Evolutionary conservation across 495 filamentous ascomycete species (phyloP).

Genomic region (Penicillium flavigenum): DNA sequence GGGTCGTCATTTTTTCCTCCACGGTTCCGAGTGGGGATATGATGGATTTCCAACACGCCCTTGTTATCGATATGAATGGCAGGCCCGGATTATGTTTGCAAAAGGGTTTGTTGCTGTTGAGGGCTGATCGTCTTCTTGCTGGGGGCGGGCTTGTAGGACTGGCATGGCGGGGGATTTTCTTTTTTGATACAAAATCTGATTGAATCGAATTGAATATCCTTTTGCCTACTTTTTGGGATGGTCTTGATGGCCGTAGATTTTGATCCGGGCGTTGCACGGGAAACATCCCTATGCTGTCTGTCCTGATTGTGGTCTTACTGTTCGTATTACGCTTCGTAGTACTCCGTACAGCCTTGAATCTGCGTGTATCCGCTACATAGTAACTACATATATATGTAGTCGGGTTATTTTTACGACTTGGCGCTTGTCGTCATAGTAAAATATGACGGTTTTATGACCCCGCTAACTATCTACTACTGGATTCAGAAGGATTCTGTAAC

Average conservation of each 20-base stretch:
- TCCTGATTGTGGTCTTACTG: not conserved
- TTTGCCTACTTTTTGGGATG: conserved; percentile 4
- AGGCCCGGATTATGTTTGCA: conserved; percentile 6
- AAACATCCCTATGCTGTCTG: conserved; percentile 12
- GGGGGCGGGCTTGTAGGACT: conserved; percentile 17
- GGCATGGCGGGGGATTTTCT: conserved; percentile 21
- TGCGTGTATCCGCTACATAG: not conserved
- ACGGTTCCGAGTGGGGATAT: conserved; percentile 9
- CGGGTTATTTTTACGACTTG: not conserved
- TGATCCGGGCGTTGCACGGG: not conserved
- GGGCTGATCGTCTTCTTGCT: conserved; percentile 10
- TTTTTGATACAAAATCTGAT: conserved; percentile 32
- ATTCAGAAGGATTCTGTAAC: not conserved
- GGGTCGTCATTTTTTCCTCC: not conserved
- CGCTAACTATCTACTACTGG: not conserved
- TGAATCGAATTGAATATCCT: conserved; percentile 35
- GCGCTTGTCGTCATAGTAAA: conserved; percentile 2
- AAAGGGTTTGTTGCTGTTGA: not conserved
- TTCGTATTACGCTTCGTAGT: not conserved
- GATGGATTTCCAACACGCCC: not conserved
- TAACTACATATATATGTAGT: too few relatives aligned
- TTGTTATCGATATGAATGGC: not conserved
- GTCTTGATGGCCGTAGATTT: not conserved
- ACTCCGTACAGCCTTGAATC: not conserved
- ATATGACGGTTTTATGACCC: not conserved